A percentile compares a stretch with the other conserved stretches of the same genome.
These are phyloP conservation scores for Straminergon stramineum DNA, from an alignment of 225 moss, liverwort and hornwort species.

Conservation along the genomic window DNA sequence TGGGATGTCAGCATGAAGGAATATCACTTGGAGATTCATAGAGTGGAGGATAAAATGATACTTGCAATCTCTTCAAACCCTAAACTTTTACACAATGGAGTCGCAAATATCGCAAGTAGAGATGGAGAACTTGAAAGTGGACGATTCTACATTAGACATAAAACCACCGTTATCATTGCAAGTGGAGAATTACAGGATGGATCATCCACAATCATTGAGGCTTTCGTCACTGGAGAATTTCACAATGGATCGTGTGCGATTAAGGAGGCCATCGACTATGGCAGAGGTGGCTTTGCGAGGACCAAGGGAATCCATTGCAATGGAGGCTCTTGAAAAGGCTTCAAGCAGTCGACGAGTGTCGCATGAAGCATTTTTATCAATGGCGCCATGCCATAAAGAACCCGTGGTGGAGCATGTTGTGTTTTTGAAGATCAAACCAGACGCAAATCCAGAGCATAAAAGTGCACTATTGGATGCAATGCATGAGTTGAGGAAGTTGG, in stretches of 20 bases:
- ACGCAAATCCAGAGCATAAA: not conserved
- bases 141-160: not conserved
- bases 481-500: slow-evolving; percentile 23
- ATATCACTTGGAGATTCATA: not conserved
- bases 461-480: slow-evolving; percentile 30
- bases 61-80: not conserved
- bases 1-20: not conserved
- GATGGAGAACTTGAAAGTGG: too few species aligned
- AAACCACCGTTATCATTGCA: not conserved
- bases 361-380: not conserved
- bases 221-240: not conserved
- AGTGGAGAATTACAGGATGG: not conserved
- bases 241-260: not conserved
- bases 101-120: not conserved
- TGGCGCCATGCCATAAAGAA: not conserved
- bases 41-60: not conserved
- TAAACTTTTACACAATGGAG: not conserved
- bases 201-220: not conserved
- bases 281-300: slow-evolving; percentile 8
- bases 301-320: not conserved
- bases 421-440: slow-evolving; percentile 41
- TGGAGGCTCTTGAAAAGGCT: not conserved
- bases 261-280: not conserved
- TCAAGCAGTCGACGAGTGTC: not conserved
- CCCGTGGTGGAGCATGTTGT: slow-evolving; percentile 56